Evolutionary conservation across 129 eudicot genomes (phyloP).

Genomic region (Escallonia rubra): DNA sequence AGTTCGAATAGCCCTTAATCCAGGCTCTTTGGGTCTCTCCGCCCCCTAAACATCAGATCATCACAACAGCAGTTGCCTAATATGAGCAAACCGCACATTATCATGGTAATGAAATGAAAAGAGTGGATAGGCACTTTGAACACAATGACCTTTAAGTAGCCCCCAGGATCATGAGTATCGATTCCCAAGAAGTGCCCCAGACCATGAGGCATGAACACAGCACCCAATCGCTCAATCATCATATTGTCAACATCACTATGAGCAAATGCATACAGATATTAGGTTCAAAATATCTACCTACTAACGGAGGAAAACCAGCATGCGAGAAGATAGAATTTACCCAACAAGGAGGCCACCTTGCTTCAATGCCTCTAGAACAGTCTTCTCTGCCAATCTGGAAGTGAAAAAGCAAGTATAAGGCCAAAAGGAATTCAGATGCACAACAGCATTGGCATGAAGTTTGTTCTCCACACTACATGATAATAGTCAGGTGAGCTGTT

Average conservation of each 20-base stretch:
- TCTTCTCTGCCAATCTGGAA: slow-evolving; percentile 80
- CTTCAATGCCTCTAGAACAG: slow-evolving; percentile 64
- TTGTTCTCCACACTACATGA: neutral
- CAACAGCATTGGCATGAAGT: neutral
- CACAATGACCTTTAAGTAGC: slow-evolving; percentile 64
- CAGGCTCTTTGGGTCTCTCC: slow-evolving; percentile 82
- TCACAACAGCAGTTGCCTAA: too few relatives aligned
- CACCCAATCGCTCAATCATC: slow-evolving; percentile 83
- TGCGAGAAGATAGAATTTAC: slow-evolving; percentile 29
- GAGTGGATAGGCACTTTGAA: neutral
- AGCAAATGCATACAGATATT: slow-evolving; percentile 7
- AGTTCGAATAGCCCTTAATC: slow-evolving; percentile 76
- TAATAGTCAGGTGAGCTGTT: too few relatives aligned
- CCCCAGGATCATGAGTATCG: slow-evolving; percentile 99
- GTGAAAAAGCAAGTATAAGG: slow-evolving; percentile 10
- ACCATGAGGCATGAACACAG: slow-evolving; percentile 98
- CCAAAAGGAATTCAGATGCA: slow-evolving; percentile 5
- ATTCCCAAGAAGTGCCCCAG: slow-evolving; percentile 95
- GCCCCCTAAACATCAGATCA: slow-evolving; percentile 54
- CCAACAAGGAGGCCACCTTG: slow-evolving; percentile 70
- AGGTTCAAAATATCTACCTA: neutral
- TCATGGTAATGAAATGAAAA: neutral
- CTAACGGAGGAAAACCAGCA: slow-evolving; percentile 4
- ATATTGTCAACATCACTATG: slow-evolving; percentile 76
- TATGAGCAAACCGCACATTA: neutral